Evolutionary conservation across 2,329 filamentous ascomycete genomes (phyloP).

Genomic region (Diaporthe eres): DNA sequence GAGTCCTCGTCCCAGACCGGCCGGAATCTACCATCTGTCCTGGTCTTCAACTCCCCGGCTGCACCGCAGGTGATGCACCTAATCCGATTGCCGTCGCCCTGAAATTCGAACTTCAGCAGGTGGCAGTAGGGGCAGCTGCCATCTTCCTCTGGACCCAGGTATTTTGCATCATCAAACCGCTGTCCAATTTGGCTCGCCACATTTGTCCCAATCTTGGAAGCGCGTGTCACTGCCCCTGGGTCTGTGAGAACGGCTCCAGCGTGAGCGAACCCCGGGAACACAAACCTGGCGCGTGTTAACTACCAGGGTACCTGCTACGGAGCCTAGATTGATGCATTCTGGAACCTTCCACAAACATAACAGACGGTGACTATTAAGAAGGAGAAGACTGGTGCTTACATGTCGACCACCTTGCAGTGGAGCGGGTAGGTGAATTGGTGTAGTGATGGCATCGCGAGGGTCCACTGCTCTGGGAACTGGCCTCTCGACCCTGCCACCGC

Average conservation of each 20-base stretch:
- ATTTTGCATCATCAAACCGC: background rate
- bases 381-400: background rate
- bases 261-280: constrained; percentile 13
- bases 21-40: background rate
- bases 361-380: background rate
- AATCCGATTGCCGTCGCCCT: background rate
- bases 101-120: constrained; percentile 11
- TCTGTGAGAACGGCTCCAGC: constrained; percentile 9
- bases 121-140: constrained; percentile 1
- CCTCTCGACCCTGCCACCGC: constrained; percentile 14
- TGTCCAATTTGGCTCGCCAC: constrained; percentile 1
- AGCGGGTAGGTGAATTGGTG: constrained; percentile 23
- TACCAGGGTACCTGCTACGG: background rate
- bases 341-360: background rate
- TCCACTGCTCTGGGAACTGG: constrained; percentile 33
- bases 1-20: constrained; percentile 5
- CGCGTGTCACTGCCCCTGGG: background rate
- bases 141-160: constrained; percentile 10
- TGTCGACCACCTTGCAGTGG: background rate
- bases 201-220: constrained; percentile 1
- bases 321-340: background rate
- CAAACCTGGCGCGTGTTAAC: background rate
- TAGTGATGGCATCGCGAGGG: constrained; percentile 26
- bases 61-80: constrained; percentile 12
- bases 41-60: background rate